These are phyloP conservation scores for Penicillium pulvis DNA, from an alignment of 495 filamentous ascomycete species.

Conservation along the genomic window DNA sequence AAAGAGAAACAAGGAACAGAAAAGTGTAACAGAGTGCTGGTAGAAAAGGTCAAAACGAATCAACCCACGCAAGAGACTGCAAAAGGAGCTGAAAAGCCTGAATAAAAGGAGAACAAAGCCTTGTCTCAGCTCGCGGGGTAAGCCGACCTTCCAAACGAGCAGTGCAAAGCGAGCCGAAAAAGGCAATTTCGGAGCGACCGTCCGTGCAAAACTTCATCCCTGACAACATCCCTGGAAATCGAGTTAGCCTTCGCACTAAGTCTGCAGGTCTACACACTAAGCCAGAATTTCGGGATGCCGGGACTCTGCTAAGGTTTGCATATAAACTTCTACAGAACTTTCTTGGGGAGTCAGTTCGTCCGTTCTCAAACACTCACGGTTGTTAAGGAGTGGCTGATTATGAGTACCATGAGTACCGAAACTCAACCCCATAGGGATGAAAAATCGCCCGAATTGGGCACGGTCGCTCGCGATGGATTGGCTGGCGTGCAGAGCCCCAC, in stretches of 20 bases:
- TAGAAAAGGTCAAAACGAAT: background rate
- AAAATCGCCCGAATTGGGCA: background rate
- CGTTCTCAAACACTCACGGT: background rate
- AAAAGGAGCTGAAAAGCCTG: background rate
- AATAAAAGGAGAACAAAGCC: background rate
- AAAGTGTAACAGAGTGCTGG: background rate
- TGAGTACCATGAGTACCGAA: background rate
- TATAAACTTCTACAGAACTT: background rate
- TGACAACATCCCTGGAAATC: background rate
- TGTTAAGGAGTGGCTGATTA: background rate
- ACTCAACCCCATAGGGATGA: background rate
- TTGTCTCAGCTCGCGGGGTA: background rate
- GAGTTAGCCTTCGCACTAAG: background rate
- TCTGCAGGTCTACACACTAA: background rate
- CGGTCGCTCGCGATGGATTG: background rate
- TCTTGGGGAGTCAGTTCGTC: background rate
- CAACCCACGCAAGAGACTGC: background rate
- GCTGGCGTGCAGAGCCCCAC: background rate
- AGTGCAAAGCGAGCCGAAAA: background rate
- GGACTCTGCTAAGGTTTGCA: background rate
- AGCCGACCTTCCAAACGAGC: background rate
- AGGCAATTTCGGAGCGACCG: background rate
- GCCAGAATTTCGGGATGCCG: background rate
- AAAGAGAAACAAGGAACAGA: background rate
- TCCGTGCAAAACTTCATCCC: background rate